These are phyloP conservation scores for Scortechinia acanthostroma DNA, from an alignment of 2,329 filamentous ascomycete species.

Conservation along the genomic window DNA sequence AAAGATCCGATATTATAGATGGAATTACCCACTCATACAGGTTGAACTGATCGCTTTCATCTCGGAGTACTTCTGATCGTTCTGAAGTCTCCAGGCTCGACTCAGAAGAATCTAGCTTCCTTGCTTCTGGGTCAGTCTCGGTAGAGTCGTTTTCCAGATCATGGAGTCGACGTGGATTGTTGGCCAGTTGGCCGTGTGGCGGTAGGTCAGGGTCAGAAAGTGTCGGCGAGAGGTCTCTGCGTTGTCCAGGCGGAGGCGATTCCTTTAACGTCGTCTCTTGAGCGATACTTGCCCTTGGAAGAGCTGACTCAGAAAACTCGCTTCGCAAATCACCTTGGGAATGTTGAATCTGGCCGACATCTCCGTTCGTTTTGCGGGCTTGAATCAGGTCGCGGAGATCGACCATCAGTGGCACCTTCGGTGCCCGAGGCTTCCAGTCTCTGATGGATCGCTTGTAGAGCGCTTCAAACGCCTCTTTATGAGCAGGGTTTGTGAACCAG, in stretches of 20 bases:
- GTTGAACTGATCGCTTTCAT: not conserved
- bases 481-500: constrained; percentile 45
- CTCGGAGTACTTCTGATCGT: not conserved
- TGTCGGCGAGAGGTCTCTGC: not conserved
- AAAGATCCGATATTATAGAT: too few relatives aligned
- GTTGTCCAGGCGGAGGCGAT: not conserved
- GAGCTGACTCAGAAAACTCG: not conserved
- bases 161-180: not conserved
- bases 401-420: not conserved
- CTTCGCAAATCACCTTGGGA: not conserved
- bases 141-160: not conserved
- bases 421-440: constrained; percentile 35
- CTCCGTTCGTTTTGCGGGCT: not conserved
- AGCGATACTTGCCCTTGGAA: not conserved
- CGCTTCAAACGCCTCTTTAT: constrained; percentile 34
- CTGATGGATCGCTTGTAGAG: constrained; percentile 37
- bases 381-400: not conserved
- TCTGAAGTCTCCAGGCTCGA: not conserved
- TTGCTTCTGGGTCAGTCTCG: not conserved
- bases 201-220: not conserved
- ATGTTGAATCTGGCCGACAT: not conserved
- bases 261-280: not conserved
- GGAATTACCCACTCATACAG: not conserved
- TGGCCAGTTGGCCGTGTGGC: not conserved
- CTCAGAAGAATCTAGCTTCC: not conserved